Conservation (phyloP, 2,329 filamentous ascomycete species). For the Epichloe baconii region DNA sequence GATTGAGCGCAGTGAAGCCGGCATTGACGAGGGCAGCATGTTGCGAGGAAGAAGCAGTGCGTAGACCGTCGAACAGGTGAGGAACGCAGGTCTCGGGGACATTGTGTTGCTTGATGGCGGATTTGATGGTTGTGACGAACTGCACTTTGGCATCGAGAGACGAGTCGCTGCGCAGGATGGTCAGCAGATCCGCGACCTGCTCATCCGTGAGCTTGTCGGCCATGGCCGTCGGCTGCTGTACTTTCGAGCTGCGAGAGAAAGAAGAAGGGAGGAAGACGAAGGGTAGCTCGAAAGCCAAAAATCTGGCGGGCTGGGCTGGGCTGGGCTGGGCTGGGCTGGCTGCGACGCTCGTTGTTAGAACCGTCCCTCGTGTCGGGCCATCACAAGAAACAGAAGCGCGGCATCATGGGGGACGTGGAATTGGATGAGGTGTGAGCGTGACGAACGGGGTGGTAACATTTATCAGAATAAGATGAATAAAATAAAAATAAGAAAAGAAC, state of each 20-base stretch:
- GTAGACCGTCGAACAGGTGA: conserved; percentile 70
- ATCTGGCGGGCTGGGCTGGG: neutral
- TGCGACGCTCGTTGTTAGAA: neutral
- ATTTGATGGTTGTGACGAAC: conserved; percentile 64
- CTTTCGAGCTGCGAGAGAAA: neutral
- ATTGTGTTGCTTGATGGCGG: conserved; percentile 83
- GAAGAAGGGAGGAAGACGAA: neutral
- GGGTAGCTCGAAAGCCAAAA: neutral
- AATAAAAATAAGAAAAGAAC: too few species aligned
- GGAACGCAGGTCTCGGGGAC: conserved; percentile 63
- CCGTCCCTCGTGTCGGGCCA: neutral
- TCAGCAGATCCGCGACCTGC: conserved; percentile 41
- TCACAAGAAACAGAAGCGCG: too few species aligned
- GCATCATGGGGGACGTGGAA: neutral
- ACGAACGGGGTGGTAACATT: neutral
- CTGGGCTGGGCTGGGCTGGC: neutral
- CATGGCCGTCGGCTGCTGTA: conserved; percentile 22
- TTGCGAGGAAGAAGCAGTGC: conserved; percentile 59
- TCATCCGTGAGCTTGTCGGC: conserved; percentile 46
- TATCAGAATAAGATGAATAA: too few species aligned
- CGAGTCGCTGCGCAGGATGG: conserved; percentile 45
- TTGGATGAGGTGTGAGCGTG: neutral
- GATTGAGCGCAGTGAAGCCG: conserved; percentile 76
- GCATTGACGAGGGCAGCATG: conserved; percentile 68
- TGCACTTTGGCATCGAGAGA: conserved; percentile 58